Conservation (phyloP, 2,329 filamentous ascomycete genomes). For the Monosporascus sp. region DNA sequence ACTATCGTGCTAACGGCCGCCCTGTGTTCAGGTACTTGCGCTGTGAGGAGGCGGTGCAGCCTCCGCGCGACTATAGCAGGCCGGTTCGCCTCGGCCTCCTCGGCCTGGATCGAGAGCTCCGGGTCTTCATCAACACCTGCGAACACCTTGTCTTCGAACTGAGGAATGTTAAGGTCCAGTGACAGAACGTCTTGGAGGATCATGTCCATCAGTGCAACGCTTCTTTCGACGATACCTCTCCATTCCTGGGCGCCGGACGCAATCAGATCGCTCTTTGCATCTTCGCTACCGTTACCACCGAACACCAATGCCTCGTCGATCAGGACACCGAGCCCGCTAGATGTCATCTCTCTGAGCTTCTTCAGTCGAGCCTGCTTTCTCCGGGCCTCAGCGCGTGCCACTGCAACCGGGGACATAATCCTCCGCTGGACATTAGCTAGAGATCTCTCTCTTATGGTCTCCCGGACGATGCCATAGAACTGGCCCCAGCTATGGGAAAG, state of each 20-base stretch:
- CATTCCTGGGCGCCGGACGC: slow-evolving; percentile 43
- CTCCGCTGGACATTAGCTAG: slow-evolving; percentile 64
- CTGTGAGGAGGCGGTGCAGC: slow-evolving; percentile 62
- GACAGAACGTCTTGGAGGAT: slow-evolving; percentile 68
- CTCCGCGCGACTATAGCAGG: slow-evolving; percentile 60
- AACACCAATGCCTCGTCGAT: slow-evolving; percentile 79
- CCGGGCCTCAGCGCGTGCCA: slow-evolving; percentile 68
- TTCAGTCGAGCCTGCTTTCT: slow-evolving; percentile 67
- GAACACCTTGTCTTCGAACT: slow-evolving; percentile 63
- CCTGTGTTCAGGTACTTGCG: slow-evolving; percentile 63
- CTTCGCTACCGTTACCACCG: slow-evolving; percentile 51
- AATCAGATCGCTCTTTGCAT: slow-evolving; percentile 42
- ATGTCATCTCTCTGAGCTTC: slow-evolving; percentile 71
- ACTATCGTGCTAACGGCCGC: slow-evolving; percentile 50
- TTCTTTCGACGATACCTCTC: slow-evolving; percentile 72
- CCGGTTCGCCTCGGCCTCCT: slow-evolving; percentile 41
- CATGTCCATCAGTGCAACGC: slow-evolving; percentile 79
- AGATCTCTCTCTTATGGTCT: slow-evolving; percentile 68
- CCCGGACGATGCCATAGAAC: slow-evolving; percentile 77
- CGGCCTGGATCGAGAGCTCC: slow-evolving; percentile 48
- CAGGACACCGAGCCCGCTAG: slow-evolving; percentile 79
- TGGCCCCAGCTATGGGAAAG: slow-evolving; percentile 52
- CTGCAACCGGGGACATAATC: slow-evolving; percentile 72
- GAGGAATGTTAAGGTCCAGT: slow-evolving; percentile 54
- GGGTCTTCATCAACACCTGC: slow-evolving; percentile 56